A percentile compares a stretch with the other conserved stretches of the same genome.
These are phyloP conservation scores for Fraxinus excelsior DNA, from an alignment of 257 asterid species.

Conservation along the genomic window DNA sequence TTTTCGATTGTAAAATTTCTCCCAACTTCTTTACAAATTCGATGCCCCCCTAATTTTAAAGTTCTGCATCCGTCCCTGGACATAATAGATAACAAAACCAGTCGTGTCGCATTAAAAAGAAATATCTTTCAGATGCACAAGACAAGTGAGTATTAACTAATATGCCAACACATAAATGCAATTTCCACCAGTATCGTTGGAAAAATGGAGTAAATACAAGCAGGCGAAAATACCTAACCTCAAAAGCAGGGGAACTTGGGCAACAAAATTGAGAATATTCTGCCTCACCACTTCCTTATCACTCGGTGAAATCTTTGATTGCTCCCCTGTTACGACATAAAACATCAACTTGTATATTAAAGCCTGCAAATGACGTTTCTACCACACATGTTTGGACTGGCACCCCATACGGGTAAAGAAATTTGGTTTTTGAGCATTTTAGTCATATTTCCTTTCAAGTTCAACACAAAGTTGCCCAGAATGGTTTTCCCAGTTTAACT, in stretches of 20 bases:
- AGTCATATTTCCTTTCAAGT: neutral
- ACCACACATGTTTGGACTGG: neutral
- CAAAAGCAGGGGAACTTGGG: slow-evolving; percentile 78
- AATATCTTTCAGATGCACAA: neutral
- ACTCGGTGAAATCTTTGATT: slow-evolving; percentile 64
- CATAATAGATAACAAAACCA: neutral
- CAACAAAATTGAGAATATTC: slow-evolving; percentile 69
- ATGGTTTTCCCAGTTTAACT: neutral
- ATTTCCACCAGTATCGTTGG: neutral
- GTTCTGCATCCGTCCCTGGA: too few relatives aligned
- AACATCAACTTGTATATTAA: neutral
- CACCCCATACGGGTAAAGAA: neutral
- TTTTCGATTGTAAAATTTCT: too few relatives aligned
- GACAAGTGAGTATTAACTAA: neutral
- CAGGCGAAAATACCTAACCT: slow-evolving; percentile 51
- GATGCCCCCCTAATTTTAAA: too few relatives aligned
- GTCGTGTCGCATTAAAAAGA: neutral
- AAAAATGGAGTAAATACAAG: neutral
- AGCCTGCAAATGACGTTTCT: neutral
- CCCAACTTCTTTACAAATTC: too few relatives aligned
- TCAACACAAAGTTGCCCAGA: neutral
- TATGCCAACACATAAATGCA: neutral
- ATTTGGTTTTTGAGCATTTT: neutral
- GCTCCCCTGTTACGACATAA: slow-evolving; percentile 57
- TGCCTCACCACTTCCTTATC: slow-evolving; percentile 95